These are phyloP conservation scores for Tilletia walkeri DNA, from an alignment of 1,284 basidiomycete species.

Conservation along the genomic window DNA sequence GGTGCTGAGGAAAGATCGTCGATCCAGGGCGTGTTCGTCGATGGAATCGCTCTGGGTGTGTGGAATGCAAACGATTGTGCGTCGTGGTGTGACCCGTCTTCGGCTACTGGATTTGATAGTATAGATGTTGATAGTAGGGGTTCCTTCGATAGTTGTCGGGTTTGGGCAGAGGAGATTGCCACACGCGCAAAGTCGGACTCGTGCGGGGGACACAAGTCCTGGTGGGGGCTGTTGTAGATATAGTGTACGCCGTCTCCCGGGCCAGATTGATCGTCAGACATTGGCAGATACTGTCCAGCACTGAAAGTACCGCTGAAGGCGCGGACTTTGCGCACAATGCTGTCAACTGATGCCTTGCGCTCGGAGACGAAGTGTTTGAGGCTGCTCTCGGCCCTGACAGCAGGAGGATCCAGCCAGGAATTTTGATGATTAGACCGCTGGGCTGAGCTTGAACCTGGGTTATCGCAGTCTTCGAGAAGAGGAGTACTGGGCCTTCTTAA, in stretches of 20 bases:
- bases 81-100: too few species aligned
- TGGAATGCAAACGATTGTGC: too few species aligned
- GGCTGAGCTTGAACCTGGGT: neutral
- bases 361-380: slow-evolving; percentile 6
- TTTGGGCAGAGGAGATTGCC: neutral
- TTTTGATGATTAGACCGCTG: neutral
- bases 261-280: neutral
- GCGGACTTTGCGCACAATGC: neutral
- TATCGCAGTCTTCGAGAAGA: neutral
- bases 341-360: neutral
- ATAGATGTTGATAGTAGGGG: neutral
- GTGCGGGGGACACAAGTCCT: neutral
- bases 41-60: too few species aligned
- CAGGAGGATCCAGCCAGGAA: neutral
- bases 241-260: neutral
- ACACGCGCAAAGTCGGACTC: too few species aligned
- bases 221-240: neutral
- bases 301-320: neutral
- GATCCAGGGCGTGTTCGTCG: too few species aligned
- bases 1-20: too few species aligned
- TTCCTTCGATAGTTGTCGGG: neutral
- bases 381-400: neutral
- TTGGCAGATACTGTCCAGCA: neutral
- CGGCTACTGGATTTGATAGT: too few species aligned
- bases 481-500: neutral